Evolutionary conservation across 75 land plant species (phyloP).

Genomic region (Selaginella tamariscina): DNA sequence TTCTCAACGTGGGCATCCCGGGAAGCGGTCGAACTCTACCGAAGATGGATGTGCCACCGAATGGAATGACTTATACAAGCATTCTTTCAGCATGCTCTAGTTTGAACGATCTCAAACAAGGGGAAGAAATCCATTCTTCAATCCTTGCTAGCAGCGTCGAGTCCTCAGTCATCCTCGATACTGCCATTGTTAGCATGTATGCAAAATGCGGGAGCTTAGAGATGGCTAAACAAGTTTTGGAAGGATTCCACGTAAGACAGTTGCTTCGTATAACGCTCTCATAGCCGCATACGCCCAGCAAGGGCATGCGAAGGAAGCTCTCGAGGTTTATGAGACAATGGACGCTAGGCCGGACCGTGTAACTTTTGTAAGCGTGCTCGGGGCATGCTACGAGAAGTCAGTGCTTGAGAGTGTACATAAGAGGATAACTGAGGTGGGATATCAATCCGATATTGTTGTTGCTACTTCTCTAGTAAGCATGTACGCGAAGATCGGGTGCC

Average conservation of each 20-base stretch:
- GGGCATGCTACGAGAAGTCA: constrained; percentile 14
- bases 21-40: background rate
- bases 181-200: background rate
- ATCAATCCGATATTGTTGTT: too few species aligned
- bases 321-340: constrained; percentile 10
- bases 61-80: background rate
- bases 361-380: constrained; percentile 19
- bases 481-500: too few species aligned
- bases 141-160: background rate
- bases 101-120: background rate
- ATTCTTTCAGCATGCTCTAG: background rate
- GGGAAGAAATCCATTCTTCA: background rate
- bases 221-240: background rate
- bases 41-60: background rate
- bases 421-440: too few species aligned
- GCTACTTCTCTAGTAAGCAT: too few species aligned
- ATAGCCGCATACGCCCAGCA: background rate
- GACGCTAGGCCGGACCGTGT: constrained; percentile 16
- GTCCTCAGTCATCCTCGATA: background rate
- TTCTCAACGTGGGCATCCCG: constrained; percentile 1
- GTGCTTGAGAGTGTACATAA: constrained; percentile 19
- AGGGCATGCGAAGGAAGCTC: background rate
- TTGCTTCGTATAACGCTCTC: background rate
- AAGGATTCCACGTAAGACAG: background rate
- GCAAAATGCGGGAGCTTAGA: background rate